Evolutionary conservation across 352 stramenopile genomes (phyloP).

Genomic region (Pythium scleroteichum): DNA sequence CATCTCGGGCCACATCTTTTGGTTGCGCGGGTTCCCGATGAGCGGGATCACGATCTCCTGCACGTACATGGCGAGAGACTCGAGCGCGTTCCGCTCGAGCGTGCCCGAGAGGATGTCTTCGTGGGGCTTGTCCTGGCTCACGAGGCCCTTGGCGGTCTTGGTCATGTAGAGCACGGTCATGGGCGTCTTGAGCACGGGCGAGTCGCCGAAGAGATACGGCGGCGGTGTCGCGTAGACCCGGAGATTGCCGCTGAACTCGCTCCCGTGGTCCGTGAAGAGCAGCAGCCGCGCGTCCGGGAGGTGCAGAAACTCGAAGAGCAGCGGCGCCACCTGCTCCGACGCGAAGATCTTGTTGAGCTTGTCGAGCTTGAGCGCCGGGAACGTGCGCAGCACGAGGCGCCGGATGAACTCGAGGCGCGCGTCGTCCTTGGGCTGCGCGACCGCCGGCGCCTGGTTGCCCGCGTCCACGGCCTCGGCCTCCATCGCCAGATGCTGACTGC

Average conservation of each 20-base stretch:
- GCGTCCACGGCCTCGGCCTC: conserved; percentile 15
- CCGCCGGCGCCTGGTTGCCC: conserved; percentile 9
- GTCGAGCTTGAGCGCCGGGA: conserved; percentile 60
- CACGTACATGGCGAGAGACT: conserved; percentile 72
- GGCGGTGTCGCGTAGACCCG: conserved; percentile 69
- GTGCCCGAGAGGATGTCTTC: conserved; percentile 77
- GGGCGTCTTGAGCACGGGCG: conserved; percentile 25
- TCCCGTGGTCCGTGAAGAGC: conserved; percentile 73
- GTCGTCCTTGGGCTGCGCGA: conserved; percentile 51
- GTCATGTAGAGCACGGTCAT: conserved; percentile 75
- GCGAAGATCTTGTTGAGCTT: conserved; percentile 60
- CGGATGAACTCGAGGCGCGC: conserved; percentile 68
- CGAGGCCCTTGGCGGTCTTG: conserved; percentile 65
- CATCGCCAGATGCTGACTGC: conserved; percentile 3
- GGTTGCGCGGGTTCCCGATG: conserved; percentile 76
- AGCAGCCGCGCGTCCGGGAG: conserved; percentile 58
- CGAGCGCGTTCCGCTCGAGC: conserved; percentile 71
- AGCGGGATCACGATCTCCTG: conserved; percentile 77
- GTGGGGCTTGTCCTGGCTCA: conserved; percentile 60
- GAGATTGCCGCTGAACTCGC: conserved; percentile 45
- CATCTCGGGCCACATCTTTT: conserved; percentile 81
- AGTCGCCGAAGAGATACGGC: conserved; percentile 43
- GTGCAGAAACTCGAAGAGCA: conserved; percentile 78
- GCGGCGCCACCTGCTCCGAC: conserved; percentile 53
- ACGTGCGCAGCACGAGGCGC: conserved; percentile 60